Conservation (phyloP, 257 asterid species). For the Nicotiana knightiana region DNA sequence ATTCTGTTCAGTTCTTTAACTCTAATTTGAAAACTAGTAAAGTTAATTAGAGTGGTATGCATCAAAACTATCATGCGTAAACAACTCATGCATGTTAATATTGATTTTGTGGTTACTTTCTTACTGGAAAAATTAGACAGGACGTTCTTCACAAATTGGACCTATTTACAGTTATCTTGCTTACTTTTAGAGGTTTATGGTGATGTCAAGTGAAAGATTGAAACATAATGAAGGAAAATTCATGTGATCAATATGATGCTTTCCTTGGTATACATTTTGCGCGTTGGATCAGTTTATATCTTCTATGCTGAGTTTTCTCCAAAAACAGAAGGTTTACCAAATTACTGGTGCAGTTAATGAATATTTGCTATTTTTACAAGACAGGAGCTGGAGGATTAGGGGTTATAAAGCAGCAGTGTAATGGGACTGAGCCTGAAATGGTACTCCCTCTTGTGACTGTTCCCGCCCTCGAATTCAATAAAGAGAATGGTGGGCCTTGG, state of each 20-base stretch:
- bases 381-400: constrained; percentile 48
- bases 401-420: constrained; percentile 53
- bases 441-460: constrained; percentile 70
- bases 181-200: neutral
- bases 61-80: neutral
- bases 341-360: neutral
- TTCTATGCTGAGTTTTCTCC: neutral
- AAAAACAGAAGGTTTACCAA: neutral
- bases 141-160: neutral
- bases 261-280: neutral
- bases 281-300: neutral
- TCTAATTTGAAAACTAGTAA: neutral
- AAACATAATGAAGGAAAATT: neutral
- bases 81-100: neutral
- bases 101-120: neutral
- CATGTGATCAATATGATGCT: neutral
- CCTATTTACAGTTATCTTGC: neutral
- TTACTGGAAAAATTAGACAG: neutral
- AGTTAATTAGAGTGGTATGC: neutral
- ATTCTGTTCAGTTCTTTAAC: neutral
- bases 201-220: neutral
- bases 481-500: constrained; percentile 71
- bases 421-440: constrained; percentile 55
- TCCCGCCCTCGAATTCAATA: constrained; percentile 52
- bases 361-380: constrained; percentile 1